Base-by-base conservation (phyloP, 2,329 filamentous ascomycete genomes). In the Aspergillus carbonarius region DNA sequence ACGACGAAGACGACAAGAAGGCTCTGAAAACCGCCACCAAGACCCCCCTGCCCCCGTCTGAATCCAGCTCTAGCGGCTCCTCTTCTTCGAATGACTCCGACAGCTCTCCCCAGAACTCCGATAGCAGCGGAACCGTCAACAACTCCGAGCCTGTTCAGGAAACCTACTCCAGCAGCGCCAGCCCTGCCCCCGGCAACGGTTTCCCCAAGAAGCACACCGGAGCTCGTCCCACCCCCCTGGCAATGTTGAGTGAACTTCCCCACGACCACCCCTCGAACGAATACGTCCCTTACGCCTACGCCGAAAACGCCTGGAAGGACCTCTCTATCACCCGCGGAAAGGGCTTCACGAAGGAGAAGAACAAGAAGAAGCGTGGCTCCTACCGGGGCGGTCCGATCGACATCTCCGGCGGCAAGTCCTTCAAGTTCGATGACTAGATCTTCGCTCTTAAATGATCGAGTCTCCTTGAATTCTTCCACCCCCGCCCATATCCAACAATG, bases 311-410 rank as follows among this genome's bases (percentile, higher is more conserved):
- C 8, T 91, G 93, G 72, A 85, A 92, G 66, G 93, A 97, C 72
- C 80, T 99, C 63, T 91, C 92, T 50, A 85, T 96, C 39, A 98
- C 93, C 32, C 91, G 89, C 74, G 95, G 95, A 70, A 98, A 97
- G 80, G 92, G 92, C 4, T 99, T 99, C 79, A 98, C 93, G 60
- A 99, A 99, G 82, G 95, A 98, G 82, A 99, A 99, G 87, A 99
- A 99, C 80, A 99, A 99, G 83, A 95, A 92, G 84, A 93, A 92
- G 83, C 84, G 87, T 68, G 95, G 95, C 52, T 91, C 89, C 65
- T 99, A 96, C 82, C 87, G 90, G 49, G 95, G 95, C 46, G 95
- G 95, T 6, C 78, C 84, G 54, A 96, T 99, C 69, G 93, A 99
- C 73, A 90, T 93, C 54, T 78, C 83, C 13, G 87, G 88, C 18